Evolutionary conservation across 2,329 filamentous ascomycete species (phyloP).

Genomic region (Intubia oerlemansii): DNA sequence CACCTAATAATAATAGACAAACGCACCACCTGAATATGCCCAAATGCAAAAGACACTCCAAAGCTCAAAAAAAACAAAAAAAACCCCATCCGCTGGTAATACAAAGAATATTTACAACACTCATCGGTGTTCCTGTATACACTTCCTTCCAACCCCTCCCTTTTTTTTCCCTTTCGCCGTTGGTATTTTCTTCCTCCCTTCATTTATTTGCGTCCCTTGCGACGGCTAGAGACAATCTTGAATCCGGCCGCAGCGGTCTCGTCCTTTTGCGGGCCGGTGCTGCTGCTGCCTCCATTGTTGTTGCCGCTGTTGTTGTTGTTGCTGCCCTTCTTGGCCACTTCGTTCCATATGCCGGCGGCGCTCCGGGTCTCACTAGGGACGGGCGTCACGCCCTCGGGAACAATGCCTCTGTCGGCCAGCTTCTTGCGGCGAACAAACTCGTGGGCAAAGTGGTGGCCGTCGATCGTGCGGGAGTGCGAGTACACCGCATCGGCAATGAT

Average conservation of each 20-base stretch:
- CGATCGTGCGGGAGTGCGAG: conserved; percentile 67
- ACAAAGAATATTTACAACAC: too few relatives aligned
- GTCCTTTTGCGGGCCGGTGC: conserved; percentile 24
- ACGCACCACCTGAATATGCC: too few relatives aligned
- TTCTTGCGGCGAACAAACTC: conserved; percentile 88
- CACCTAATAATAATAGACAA: too few relatives aligned
- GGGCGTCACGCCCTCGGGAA: conserved; percentile 38
- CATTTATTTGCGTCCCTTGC: conserved; percentile 40
- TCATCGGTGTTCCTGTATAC: too few relatives aligned
- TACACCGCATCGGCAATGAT: conserved; percentile 86
- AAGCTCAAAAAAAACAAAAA: too few relatives aligned
- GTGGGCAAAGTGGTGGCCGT: conserved; percentile 80
- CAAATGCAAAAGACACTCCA: too few relatives aligned
- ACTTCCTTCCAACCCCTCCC: too few relatives aligned
- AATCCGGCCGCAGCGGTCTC: conserved; percentile 37
- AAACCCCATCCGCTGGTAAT: too few relatives aligned
- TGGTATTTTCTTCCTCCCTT: background rate
- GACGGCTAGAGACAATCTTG: conserved; percentile 79
- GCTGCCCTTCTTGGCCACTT: conserved; percentile 83
- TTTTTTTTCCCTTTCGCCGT: too few relatives aligned
- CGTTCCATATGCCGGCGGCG: conserved; percentile 71
- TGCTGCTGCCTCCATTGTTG: too few relatives aligned
- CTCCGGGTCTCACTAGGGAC: conserved; percentile 16
- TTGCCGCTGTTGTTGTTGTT: conserved; percentile 54
- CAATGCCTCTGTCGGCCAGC: conserved; percentile 74